Percentiles rank a stretch among this genome's conserved stretches.
Evolutionary conservation across 1,139 yeast species (phyloP).

Genomic region (Entelexis paramagnoliae): DNA sequence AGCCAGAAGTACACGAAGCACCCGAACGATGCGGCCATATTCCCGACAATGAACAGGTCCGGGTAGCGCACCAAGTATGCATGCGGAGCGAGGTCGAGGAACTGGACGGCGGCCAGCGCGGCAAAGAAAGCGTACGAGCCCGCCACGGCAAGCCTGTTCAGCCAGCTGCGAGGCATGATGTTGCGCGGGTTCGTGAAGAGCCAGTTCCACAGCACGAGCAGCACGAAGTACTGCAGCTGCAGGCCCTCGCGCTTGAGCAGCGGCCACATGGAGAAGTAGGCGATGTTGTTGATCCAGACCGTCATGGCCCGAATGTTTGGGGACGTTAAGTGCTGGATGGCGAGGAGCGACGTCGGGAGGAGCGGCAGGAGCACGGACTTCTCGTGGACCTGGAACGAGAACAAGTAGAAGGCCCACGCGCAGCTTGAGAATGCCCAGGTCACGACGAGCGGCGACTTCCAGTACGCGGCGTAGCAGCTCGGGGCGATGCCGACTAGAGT

Average conservation of each 20-base stretch:
- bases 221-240: constrained; percentile 56
- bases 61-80: constrained; percentile 42
- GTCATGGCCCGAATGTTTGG: constrained; percentile 49
- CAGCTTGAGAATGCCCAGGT: constrained; percentile 74
- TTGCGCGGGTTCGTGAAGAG: constrained; percentile 38
- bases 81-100: constrained; percentile 25
- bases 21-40: constrained; percentile 61
- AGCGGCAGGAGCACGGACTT: constrained; percentile 81
- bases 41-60: constrained; percentile 75
- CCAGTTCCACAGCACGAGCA: constrained; percentile 69
- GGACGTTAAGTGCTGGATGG: constrained; percentile 44
- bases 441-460: constrained; percentile 30
- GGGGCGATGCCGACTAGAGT: constrained; percentile 65
- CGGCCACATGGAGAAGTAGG: constrained; percentile 82
- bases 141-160: constrained; percentile 50
- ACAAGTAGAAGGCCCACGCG: constrained; percentile 78
- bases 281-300: constrained; percentile 79
- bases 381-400: constrained; percentile 94
- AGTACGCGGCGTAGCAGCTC: constrained; percentile 44
- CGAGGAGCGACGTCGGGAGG: constrained; percentile 65
- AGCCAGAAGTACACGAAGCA: constrained; percentile 69
- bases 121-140: constrained; percentile 50
- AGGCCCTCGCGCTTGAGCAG: constrained; percentile 67
- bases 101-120: constrained; percentile 47
- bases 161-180: constrained; percentile 38